Base-by-base conservation (phyloP, 2,329 filamentous ascomycete genomes). In the Pseudocercospora fuligena region DNA sequence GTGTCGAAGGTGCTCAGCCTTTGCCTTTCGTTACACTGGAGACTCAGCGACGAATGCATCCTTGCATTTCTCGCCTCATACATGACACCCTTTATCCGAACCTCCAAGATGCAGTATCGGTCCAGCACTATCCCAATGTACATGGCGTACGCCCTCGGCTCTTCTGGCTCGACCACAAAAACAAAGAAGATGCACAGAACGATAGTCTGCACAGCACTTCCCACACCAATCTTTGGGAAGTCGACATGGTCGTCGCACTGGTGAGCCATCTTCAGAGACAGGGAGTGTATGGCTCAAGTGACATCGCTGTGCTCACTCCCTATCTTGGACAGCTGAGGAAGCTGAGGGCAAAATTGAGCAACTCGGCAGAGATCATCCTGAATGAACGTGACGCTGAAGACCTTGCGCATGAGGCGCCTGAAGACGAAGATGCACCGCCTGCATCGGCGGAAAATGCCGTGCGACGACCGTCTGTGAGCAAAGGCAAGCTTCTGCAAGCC, bases 251-350 rank as follows among this genome's bases (percentile, higher is more conserved):
- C 0, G 79, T 82, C 6, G 84, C 86, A 0, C 77, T 93, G 0
- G 87, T 92, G 0, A 83, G 82, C 0, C 90, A 94, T 72, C 77
- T 94, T 0, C 80, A 90, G 5, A 82, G 84, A 0, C 90, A 93
- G 73, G 90, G 90, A 0, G 73, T 71, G 0, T 92, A 93, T 73
- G 76, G 75, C 0, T 77, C 79, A 0, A 81, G 81, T 0, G 88
- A 93, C 1, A 91, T 94, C 65, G 89, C 90, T 0, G 86, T 94
- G 0, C 74, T 94, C 5, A 93, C 90, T 0, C 88, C 88, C 0
- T 90, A 91, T 66, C 76, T 83, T 0, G 87, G 87, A 0, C 88
- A 90, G 67, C 76, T 88, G 1, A 80, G 84, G 4, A 82, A 83
- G 58, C 79, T 90, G 1, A 83, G 84, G 19, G 9, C 3, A 1